Conservation (phyloP, 2,329 filamentous ascomycete species). For the Colletotrichum phormii region DNA sequence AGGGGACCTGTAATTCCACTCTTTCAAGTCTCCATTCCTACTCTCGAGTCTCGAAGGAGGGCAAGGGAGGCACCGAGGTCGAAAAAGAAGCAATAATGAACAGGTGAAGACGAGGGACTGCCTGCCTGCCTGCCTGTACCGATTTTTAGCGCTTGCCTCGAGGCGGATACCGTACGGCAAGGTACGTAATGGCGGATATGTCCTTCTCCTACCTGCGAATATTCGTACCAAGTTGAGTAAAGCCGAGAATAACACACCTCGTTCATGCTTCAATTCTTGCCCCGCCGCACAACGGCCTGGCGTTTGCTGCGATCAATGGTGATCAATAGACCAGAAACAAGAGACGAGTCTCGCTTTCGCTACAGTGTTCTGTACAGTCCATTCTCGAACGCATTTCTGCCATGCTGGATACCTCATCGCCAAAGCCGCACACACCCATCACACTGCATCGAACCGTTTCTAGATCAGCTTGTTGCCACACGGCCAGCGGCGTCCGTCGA, state of each 20-base stretch:
- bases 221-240: neutral
- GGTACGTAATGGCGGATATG: slow-evolving; percentile 7
- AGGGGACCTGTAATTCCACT: neutral
- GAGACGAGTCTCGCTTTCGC: neutral
- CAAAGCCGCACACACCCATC: neutral
- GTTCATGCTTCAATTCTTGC: neutral
- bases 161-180: neutral
- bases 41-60: neutral
- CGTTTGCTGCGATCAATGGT: neutral
- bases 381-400: neutral
- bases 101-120: slow-evolving; percentile 15
- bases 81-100: slow-evolving; percentile 21
- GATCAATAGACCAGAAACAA: neutral
- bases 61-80: neutral
- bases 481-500: neutral
- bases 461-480: slow-evolving; percentile 25
- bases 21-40: neutral
- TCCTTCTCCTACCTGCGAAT: neutral
- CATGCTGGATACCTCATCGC: neutral
- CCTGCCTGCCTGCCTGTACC: neutral
- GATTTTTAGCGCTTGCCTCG: neutral
- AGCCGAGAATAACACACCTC: neutral
- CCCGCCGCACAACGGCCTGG: neutral
- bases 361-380: neutral
- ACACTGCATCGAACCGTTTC: slow-evolving; percentile 21